Percentiles rank a stretch among this genome's conserved stretches.
Evolutionary conservation across 2,329 filamentous ascomycete genomes (phyloP).

Genomic region (Neofusicoccum ribis): DNA sequence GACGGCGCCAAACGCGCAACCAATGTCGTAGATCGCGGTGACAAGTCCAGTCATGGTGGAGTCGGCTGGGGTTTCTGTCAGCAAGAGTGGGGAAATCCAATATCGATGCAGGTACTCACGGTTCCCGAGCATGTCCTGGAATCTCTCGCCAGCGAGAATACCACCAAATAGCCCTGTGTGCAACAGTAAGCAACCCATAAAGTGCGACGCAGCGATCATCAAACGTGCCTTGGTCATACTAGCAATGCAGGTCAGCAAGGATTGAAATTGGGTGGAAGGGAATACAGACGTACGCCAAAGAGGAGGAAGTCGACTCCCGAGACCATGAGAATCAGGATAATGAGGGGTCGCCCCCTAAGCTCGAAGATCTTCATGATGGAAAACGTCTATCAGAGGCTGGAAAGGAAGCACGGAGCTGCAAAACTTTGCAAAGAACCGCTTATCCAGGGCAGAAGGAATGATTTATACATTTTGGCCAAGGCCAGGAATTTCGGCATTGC

Average conservation of each 20-base stretch:
- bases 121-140: slow-evolving; percentile 29
- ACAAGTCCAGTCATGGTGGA: slow-evolving; percentile 48
- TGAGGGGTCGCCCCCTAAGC: slow-evolving; percentile 5
- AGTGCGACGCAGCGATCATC: background rate
- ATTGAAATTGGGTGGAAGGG: too few relatives aligned
- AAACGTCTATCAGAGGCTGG: background rate
- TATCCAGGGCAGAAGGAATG: background rate
- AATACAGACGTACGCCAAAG: background rate
- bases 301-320: background rate
- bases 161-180: slow-evolving; percentile 29
- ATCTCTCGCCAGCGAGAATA: slow-evolving; percentile 29
- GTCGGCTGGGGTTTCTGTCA: slow-evolving; percentile 30
- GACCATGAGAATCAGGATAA: background rate
- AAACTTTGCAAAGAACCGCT: background rate
- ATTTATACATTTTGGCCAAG: background rate
- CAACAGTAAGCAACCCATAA: background rate
- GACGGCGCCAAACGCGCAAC: slow-evolving; percentile 61
- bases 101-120: slow-evolving; percentile 8
- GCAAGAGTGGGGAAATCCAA: background rate
- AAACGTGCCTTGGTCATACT: slow-evolving; percentile 5
- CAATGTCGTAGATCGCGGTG: slow-evolving; percentile 60
- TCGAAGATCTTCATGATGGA: background rate
- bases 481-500: background rate
- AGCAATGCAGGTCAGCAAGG: background rate
- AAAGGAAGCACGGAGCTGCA: background rate